A percentile compares a stretch with the other conserved stretches of the same genome.
Conservation (phyloP, 768 basidiomycete genomes). For the Pluteus cervinus region DNA sequence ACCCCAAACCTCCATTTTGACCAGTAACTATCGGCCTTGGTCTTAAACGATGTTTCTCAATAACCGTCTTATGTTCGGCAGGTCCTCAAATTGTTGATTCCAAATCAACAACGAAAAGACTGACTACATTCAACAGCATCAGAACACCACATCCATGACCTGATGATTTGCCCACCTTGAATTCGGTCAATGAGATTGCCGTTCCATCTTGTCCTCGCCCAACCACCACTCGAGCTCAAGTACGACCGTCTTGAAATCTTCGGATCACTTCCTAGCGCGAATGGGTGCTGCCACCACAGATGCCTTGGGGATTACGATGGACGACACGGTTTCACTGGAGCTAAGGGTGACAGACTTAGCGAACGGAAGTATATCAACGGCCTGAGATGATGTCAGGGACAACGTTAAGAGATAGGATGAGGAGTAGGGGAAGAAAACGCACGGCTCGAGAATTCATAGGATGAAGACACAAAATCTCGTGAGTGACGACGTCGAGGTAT, state of each 20-base stretch:
- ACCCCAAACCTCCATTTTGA: no score
- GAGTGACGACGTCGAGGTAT: conserved; percentile 35
- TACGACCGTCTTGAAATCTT: conserved; percentile 28
- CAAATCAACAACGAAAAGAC: no score
- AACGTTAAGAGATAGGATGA: neutral
- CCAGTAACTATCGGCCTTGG: no score
- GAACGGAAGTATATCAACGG: conserved; percentile 31
- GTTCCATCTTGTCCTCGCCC: no score
- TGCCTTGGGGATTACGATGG: conserved; percentile 31
- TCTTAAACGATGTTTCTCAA: no score
- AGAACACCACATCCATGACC: no score
- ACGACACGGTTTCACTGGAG: conserved; percentile 20
- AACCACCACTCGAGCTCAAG: no score
- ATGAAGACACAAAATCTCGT: conserved; percentile 32
- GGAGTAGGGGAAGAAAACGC: conserved; percentile 1
- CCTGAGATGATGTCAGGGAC: conserved; percentile 14
- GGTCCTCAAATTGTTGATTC: no score
- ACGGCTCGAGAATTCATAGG: conserved; percentile 27
- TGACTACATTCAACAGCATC: no score
- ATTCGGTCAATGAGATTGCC: conserved; percentile 12
- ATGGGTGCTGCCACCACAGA: conserved; percentile 32
- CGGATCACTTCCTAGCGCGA: conserved; percentile 31
- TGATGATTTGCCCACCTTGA: conserved; percentile 5
- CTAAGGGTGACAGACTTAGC: conserved; percentile 20
- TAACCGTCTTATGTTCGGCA: no score